Percentiles rank a stretch among this genome's conserved stretches.
phyloP scores from a whole-genome alignment of 2,329 filamentous ascomycete species.

The Achaetomium macrosporum region DNA sequence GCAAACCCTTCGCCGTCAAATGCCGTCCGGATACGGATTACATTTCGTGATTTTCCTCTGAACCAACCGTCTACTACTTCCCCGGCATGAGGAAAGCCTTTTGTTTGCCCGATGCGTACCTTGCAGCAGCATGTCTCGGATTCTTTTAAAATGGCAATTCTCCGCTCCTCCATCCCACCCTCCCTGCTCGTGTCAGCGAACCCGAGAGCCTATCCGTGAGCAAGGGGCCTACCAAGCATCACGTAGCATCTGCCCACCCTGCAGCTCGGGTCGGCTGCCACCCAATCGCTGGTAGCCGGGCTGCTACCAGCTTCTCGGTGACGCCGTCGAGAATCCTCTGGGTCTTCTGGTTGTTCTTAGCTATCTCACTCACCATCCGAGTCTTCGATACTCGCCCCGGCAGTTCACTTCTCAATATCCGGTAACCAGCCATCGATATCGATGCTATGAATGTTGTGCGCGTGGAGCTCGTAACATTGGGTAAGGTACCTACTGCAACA shows the following conservation, averaged over 20 bases:
- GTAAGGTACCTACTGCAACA: no score
- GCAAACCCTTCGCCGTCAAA: neutral
- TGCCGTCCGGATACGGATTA: no score
- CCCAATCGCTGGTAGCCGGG: neutral
- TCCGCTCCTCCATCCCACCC: neutral
- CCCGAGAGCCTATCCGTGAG: constrained; percentile 3
- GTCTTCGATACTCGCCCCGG: no score
- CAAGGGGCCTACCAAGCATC: neutral
- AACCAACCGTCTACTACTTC: no score
- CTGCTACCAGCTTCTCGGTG: neutral
- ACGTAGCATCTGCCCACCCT: neutral
- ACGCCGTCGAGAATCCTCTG: neutral
- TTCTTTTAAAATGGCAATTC: neutral
- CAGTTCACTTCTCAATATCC: no score
- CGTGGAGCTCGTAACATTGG: no score
- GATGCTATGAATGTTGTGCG: no score
- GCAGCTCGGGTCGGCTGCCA: neutral
- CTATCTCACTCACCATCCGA: neutral
- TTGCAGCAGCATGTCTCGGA: no score
- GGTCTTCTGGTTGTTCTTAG: neutral
- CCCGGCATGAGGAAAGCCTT: no score
- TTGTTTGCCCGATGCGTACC: no score
- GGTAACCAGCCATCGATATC: no score
- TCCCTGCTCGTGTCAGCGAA: neutral
- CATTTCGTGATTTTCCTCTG: no score